A percentile compares a stretch with the other conserved stretches of the same genome.
These are phyloP conservation scores for Talaromyces sp. DNA, from an alignment of 2,329 filamentous ascomycete species.

Conservation along the genomic window DNA sequence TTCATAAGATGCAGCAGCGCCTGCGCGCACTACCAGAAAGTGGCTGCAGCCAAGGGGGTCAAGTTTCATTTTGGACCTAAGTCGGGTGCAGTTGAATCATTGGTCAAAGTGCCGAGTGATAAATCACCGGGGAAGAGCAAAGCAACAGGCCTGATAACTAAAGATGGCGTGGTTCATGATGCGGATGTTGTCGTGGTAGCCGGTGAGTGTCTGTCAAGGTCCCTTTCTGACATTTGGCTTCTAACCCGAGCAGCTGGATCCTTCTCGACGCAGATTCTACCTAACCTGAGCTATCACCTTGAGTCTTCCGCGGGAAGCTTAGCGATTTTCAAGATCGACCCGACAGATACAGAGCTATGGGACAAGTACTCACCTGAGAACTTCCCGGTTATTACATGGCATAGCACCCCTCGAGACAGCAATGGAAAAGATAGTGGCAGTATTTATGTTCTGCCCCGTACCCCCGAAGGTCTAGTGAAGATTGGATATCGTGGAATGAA, in stretches of 20 bases:
- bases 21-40: slow-evolving; percentile 17
- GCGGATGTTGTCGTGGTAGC: slow-evolving; percentile 29
- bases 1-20: slow-evolving; percentile 20
- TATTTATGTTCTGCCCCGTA: slow-evolving; percentile 34
- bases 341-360: slow-evolving; percentile 27
- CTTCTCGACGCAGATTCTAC: slow-evolving; percentile 35
- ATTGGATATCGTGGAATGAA: slow-evolving; percentile 35
- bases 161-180: slow-evolving; percentile 20
- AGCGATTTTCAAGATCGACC: slow-evolving; percentile 32
- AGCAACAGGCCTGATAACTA: slow-evolving; percentile 23
- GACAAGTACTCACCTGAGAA: slow-evolving; percentile 37
- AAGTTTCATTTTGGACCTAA: slow-evolving; percentile 29
- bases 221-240: neutral
- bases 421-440: slow-evolving; percentile 35
- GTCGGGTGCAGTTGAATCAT: slow-evolving; percentile 24
- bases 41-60: slow-evolving; percentile 28
- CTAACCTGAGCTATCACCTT: slow-evolving; percentile 31
- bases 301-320: slow-evolving; percentile 35
- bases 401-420: no score
- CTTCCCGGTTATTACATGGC: slow-evolving; percentile 39
- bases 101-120: slow-evolving; percentile 21
- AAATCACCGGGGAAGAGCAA: slow-evolving; percentile 5
- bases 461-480: slow-evolving; percentile 30
- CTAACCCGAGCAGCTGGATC: slow-evolving; percentile 30
- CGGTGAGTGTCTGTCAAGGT: slow-evolving; percentile 16